phyloP scores from a whole-genome alignment of 2,329 filamentous ascomycete species.

The Fusarium goolgardi region DNA sequence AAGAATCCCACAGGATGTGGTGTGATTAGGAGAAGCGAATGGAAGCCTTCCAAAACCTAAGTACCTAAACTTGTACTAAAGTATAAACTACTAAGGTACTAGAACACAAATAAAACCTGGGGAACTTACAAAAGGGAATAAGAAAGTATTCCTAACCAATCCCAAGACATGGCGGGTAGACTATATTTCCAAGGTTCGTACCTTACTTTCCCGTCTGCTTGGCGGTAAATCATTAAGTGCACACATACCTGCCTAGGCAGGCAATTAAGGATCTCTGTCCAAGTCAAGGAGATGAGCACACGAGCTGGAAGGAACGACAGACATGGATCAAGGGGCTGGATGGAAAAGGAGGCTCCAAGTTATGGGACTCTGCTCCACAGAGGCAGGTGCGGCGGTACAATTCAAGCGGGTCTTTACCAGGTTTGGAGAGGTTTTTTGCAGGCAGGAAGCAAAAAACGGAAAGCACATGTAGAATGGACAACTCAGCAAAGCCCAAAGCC shows the following conservation, averaged over 20 bases:
- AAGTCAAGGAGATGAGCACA: constrained; percentile 26
- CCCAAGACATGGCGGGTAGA: neutral
- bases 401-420: constrained; percentile 23
- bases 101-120: constrained; percentile 31
- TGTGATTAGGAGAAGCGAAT: constrained; percentile 32
- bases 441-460: constrained; percentile 32
- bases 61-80: neutral
- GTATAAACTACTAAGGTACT: neutral
- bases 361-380: constrained; percentile 30
- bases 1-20: constrained; percentile 21
- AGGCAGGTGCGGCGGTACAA: constrained; percentile 24
- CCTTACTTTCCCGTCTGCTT: constrained; percentile 10
- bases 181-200: constrained; percentile 4
- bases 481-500: constrained; percentile 21
- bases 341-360: constrained; percentile 34
- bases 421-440: constrained; percentile 4
- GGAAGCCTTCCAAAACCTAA: constrained; percentile 18
- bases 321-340: constrained; percentile 20
- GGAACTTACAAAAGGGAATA: constrained; percentile 19
- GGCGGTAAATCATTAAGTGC: neutral
- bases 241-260: neutral
- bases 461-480: constrained; percentile 41
- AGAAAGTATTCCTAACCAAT: constrained; percentile 16
- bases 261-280: neutral
- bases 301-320: constrained; percentile 1